These are phyloP conservation scores for Kodamaea anthophila DNA, from an alignment of 1,139 yeast species.

Conservation along the genomic window DNA sequence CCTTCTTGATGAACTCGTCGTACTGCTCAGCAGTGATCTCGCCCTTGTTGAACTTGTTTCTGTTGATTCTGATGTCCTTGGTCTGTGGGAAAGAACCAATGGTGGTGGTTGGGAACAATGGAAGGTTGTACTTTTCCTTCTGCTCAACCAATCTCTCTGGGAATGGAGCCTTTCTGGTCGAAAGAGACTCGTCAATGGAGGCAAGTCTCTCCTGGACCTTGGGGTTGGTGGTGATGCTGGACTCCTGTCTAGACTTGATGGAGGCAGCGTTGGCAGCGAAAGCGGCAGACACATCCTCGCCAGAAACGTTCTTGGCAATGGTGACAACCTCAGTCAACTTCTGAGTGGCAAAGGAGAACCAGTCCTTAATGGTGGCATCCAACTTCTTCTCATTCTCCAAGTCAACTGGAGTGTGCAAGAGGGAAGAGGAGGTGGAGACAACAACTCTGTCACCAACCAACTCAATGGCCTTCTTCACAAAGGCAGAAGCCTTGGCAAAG, in stretches of 20 bases:
- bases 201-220: constrained; percentile 86
- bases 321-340: constrained; percentile 86
- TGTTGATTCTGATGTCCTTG: constrained; percentile 95
- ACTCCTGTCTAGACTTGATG: constrained; percentile 78
- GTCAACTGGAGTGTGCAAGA: constrained; percentile 98
- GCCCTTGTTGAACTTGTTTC: constrained; percentile 98
- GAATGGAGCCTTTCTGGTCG: constrained; percentile 85
- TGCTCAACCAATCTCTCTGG: constrained; percentile 83
- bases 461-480: constrained; percentile 75
- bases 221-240: constrained; percentile 85
- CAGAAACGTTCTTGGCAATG: constrained; percentile 83
- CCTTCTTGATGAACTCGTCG: constrained; percentile 93
- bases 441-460: constrained; percentile 83
- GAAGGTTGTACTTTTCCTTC: constrained; percentile 82
- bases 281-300: constrained; percentile 61
- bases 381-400: constrained; percentile 86
- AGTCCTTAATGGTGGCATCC: constrained; percentile 86
- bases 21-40: constrained; percentile 90
- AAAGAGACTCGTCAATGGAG: constrained; percentile 68
- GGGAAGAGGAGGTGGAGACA: constrained; percentile 93
- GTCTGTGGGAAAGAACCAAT: constrained; percentile 99
- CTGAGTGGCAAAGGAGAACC: constrained; percentile 98
- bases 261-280: constrained; percentile 84
- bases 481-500: constrained; percentile 75
- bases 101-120: constrained; percentile 98